Evolutionary conservation across 768 basidiomycete species (phyloP).

Genomic region (Pluteus cervinus): DNA sequence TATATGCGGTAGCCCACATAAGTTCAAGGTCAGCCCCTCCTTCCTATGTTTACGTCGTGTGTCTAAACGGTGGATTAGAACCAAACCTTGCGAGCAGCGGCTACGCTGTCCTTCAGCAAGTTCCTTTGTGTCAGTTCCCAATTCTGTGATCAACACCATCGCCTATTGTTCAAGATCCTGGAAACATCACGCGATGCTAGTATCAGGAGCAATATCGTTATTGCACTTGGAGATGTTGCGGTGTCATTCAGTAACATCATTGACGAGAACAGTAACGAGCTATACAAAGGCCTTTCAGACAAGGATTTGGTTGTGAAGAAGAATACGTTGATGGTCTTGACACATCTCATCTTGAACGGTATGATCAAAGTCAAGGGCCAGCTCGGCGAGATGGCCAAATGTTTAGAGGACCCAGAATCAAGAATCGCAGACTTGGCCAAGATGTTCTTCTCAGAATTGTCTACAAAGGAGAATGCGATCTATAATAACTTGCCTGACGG

Average conservation of each 20-base stretch:
- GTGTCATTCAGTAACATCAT: conserved; percentile 97
- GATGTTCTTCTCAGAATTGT: conserved; percentile 93
- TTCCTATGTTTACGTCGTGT: background rate
- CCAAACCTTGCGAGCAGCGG: conserved; percentile 77
- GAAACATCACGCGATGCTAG: conserved; percentile 87
- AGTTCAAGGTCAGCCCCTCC: conserved; percentile 66
- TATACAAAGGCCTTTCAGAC: conserved; percentile 93
- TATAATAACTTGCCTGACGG: conserved; percentile 98
- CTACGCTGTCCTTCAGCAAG: conserved; percentile 87
- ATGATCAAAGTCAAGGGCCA: conserved; percentile 99
- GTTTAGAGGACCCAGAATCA: conserved; percentile 84
- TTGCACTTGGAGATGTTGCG: conserved; percentile 95
- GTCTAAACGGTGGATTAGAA: conserved; percentile 46
- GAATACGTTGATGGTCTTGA: conserved; percentile 98
- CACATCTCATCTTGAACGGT: conserved; percentile 93
- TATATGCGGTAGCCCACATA: conserved; percentile 85
- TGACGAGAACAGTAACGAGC: conserved; percentile 93
- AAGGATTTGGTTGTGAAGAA: conserved; percentile 89
- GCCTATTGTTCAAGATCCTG: conserved; percentile 87
- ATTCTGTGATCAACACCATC: conserved; percentile 89
- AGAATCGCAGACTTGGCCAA: conserved; percentile 93
- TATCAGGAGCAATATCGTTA: conserved; percentile 94
- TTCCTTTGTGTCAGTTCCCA: conserved; percentile 92
- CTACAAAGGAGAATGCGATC: conserved; percentile 97
- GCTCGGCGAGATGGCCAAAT: conserved; percentile 99